Conservation (phyloP, 1,284 basidiomycete species). For the Uromyces viciae-fabae region DNA sequence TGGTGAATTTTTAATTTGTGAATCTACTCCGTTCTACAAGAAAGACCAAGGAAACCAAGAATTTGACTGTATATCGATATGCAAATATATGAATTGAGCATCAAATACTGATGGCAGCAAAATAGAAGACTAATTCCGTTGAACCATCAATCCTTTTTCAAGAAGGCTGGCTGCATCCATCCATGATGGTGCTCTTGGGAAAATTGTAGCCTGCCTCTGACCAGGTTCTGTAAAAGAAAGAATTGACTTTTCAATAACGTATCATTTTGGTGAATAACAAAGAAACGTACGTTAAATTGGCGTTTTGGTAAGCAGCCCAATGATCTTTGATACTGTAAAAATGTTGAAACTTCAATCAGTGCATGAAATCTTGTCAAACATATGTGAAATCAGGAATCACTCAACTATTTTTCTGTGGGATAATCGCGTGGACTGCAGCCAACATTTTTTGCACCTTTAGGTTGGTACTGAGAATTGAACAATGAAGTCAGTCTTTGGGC, state of each 20-base stretch:
- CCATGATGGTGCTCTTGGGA: constrained; percentile 35
- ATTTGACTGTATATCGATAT: too few species aligned
- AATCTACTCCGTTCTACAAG: too few species aligned
- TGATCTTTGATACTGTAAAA: constrained; percentile 36
- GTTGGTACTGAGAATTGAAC: constrained; percentile 31
- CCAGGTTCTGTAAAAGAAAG: constrained; percentile 27
- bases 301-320: constrained; percentile 26
- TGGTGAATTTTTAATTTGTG: too few species aligned
- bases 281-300: constrained; percentile 34
- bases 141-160: too few species aligned
- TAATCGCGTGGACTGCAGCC: constrained; percentile 40
- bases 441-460: constrained; percentile 23
- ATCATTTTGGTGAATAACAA: not conserved
- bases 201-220: constrained; percentile 36
- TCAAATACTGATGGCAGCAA: too few species aligned
- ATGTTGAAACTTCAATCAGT: not conserved
- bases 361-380: not conserved
- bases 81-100: too few species aligned
- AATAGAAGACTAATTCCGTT: too few species aligned
- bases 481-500: not conserved
- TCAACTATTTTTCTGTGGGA: constrained; percentile 41
- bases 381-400: not conserved
- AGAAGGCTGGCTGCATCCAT: constrained; percentile 32
- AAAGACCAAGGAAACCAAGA: too few species aligned
- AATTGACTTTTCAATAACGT: not conserved